Evolutionary conservation across 2,329 filamentous ascomycete species (phyloP).

Genomic region (Anthostomella pinea): DNA sequence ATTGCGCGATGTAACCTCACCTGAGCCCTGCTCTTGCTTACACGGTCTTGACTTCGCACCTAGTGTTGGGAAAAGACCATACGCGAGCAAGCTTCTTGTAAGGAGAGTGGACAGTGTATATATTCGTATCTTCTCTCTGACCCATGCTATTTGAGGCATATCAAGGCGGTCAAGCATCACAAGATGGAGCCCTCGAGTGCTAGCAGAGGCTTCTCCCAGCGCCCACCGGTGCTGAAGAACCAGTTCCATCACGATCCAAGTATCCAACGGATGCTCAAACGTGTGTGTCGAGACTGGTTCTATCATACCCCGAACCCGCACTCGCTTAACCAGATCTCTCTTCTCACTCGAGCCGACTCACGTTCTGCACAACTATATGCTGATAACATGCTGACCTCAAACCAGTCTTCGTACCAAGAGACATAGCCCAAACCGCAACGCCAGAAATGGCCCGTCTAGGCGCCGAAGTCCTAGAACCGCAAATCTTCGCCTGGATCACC

Average conservation of each 20-base stretch:
- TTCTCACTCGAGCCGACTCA: no score
- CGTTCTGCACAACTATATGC: no score
- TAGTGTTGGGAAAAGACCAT: no score
- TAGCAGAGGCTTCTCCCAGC: constrained; percentile 21
- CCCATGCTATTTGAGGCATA: no score
- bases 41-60: no score
- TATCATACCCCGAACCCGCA: neutral
- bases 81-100: no score
- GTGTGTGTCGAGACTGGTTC: constrained; percentile 6
- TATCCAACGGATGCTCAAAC: constrained; percentile 16
- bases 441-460: constrained; percentile 48
- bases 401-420: constrained; percentile 49
- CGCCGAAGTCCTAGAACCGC: constrained; percentile 49
- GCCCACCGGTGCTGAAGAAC: constrained; percentile 16
- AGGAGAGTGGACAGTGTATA: no score
- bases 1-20: no score
- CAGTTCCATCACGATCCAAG: constrained; percentile 20
- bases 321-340: constrained; percentile 1
- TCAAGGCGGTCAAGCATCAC: no score
- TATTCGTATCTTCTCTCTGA: no score
- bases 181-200: constrained; percentile 32
- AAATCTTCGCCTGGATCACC: constrained; percentile 55
- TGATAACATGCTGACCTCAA: no score
- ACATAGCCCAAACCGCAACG: constrained; percentile 37
- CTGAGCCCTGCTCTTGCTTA: no score